Evolutionary conservation across 306 rosid species (phyloP).

Genomic region (Chamaecrista fasciculata): DNA sequence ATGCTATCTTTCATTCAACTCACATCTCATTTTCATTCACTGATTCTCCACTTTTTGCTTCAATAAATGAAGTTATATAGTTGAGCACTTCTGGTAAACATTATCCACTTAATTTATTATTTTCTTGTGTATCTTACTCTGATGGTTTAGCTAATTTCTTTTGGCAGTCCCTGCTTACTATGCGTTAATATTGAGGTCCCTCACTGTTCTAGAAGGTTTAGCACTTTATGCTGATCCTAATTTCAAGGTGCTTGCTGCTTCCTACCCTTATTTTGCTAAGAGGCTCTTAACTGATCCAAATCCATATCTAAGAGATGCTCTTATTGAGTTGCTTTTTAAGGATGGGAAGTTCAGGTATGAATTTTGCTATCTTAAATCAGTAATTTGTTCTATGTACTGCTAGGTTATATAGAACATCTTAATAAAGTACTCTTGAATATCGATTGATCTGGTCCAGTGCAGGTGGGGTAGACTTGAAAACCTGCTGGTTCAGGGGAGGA

Average conservation of each 20-base stretch:
- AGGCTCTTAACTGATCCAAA: constrained; percentile 90
- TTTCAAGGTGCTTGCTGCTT: constrained; percentile 94
- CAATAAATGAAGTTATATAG: constrained; percentile 5
- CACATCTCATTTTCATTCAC: constrained; percentile 1
- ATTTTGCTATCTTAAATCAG: constrained; percentile 19
- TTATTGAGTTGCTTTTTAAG: constrained; percentile 82
- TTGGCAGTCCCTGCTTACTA: constrained; percentile 89
- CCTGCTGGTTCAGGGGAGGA: constrained; percentile 72
- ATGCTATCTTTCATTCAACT: constrained; percentile 12
- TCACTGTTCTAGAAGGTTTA: constrained; percentile 88
- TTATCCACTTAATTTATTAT: constrained; percentile 3
- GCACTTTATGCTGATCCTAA: constrained; percentile 92
- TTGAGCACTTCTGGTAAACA: constrained; percentile 1
- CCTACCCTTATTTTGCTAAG: constrained; percentile 92
- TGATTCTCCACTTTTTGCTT: constrained; percentile 1
- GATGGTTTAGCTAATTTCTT: constrained; percentile 30
- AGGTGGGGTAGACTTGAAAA: constrained; percentile 93
- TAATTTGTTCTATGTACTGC: constrained; percentile 7
- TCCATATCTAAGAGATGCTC: constrained; percentile 93
- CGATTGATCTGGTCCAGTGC: constrained; percentile 36
- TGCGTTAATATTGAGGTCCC: constrained; percentile 88
- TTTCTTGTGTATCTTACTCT: constrained; percentile 24
- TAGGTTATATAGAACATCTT: constrained; percentile 16
- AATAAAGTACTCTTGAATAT: constrained; percentile 31
- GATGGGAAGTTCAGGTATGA: constrained; percentile 82